A percentile compares a stretch with the other conserved stretches of the same genome.
These are phyloP conservation scores for Stephania japonica DNA, from an alignment of 164 flowering plant species.

Conservation along the genomic window DNA sequence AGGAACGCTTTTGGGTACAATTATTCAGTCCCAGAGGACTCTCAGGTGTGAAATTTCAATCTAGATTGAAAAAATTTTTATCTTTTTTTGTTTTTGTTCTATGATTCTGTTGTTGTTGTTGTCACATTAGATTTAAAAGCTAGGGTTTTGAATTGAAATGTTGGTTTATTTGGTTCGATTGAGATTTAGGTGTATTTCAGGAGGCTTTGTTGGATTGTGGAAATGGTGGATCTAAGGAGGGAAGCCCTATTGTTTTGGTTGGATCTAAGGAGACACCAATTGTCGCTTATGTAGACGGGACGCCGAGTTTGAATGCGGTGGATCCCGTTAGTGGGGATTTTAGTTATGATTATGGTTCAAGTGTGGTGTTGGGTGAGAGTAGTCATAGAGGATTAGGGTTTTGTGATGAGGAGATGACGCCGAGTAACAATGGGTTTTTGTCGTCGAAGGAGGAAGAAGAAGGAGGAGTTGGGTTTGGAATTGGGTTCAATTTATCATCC, in stretches of 20 bases:
- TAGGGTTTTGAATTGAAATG: background rate
- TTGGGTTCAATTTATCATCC: slow-evolving; percentile 18
- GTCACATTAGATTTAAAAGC: no score
- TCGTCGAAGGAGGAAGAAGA: slow-evolving; percentile 26
- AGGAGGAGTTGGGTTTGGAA: no score
- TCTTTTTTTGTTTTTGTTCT: background rate
- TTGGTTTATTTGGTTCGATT: slow-evolving; percentile 2
- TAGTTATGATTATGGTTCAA: slow-evolving; percentile 42
- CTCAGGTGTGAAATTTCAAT: slow-evolving; percentile 26
- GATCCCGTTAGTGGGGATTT: slow-evolving; percentile 18
- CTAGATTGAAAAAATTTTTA: background rate
- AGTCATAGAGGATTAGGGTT: slow-evolving; percentile 65
- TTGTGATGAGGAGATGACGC: slow-evolving; percentile 35
- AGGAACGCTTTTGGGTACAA: slow-evolving; percentile 26
- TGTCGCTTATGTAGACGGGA: slow-evolving; percentile 46
- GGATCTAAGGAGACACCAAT: slow-evolving; percentile 33
- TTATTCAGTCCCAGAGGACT: slow-evolving; percentile 23
- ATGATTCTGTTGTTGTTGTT: no score
- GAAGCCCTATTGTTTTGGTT: slow-evolving; percentile 35
- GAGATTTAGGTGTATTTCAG: slow-evolving; percentile 18
- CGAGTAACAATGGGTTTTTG: slow-evolving; percentile 23
- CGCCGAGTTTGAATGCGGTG: slow-evolving; percentile 22
- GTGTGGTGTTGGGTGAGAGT: slow-evolving; percentile 41
- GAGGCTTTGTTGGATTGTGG: slow-evolving; percentile 8
- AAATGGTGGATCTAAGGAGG: slow-evolving; percentile 7